Evolutionary conservation across 208 protist genomes (phyloP), one percentile per base, ranked within the genome.

Genomic region (Acanthamoeba royreba): DNA sequence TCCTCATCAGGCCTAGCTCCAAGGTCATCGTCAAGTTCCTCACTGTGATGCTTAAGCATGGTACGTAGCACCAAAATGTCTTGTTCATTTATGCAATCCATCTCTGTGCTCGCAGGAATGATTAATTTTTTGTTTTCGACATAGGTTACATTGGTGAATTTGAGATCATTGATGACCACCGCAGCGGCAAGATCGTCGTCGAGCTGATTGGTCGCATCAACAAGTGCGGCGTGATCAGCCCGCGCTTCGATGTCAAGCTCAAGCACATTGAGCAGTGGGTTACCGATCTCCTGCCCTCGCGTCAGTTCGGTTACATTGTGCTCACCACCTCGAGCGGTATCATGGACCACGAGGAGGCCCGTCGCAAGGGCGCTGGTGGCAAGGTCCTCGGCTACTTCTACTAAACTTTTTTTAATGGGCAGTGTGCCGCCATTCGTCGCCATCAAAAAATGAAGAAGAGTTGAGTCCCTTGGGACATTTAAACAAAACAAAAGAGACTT

Each of bases 361-460:
- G 98, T 90, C 95, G 98, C 52, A 98, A 99, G 95, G 98, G 99
- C 97, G 99, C 99, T 95, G 99, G 99, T 98, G 99, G 99, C 92
- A 99, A 99, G 98, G 98, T 99, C 79, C 98, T 99, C 88, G 99
- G 99, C 93, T 99, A 99, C 98, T 99, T 99, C 98, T 99, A 99
- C 97, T 99, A 98, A 99, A 95, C 77, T 38, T 7, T 72, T 92
- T 33, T 25, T 4, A 74, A 35, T 74, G 25, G 31, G n/a, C n/a
- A n/a, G n/a, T n/a, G n/a, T n/a, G n/a, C 58, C 22, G 5, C 58
- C n/a, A 8, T 7, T 25, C n/a, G n/a, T n/a, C n/a, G n/a, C 66
- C 66, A 40, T 43, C 11, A 38, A 13, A 79, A 33, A 77, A 55
- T 55, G 9, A 55, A 55, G n/a, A n/a, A n/a, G n/a, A n/a, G n/a